Evolutionary conservation across 1,284 basidiomycete genomes (phyloP).

Genomic region (Rhodofomes roseus): DNA sequence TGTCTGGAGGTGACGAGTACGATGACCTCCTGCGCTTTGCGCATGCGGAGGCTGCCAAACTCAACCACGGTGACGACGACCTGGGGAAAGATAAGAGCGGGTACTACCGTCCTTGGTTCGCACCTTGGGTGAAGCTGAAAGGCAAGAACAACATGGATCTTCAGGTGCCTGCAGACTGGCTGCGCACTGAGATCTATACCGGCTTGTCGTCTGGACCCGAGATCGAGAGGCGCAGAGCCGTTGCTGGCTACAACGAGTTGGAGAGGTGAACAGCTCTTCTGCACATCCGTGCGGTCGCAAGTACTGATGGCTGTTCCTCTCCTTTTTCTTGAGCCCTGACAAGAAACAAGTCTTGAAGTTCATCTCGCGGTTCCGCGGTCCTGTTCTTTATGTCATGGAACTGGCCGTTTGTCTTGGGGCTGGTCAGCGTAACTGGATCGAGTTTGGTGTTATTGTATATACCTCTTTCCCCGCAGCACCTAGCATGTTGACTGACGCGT

Average conservation of each 20-base stretch:
- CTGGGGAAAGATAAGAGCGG: constrained; percentile 1
- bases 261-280: neutral
- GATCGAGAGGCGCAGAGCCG: constrained; percentile 1
- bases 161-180: constrained; percentile 7
- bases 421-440: constrained; percentile 11
- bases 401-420: constrained; percentile 7
- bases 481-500: too few species aligned
- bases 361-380: constrained; percentile 12
- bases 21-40: constrained; percentile 7
- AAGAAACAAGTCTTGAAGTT: constrained; percentile 11
- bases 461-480: too few species aligned
- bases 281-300: too few species aligned
- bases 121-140: constrained; percentile 8
- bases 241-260: constrained; percentile 6
- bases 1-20: constrained; percentile 8
- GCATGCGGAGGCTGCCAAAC: constrained; percentile 7
- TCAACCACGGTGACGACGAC: constrained; percentile 1
- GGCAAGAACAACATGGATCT: neutral
- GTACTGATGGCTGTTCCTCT: neutral
- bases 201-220: constrained; percentile 6
- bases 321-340: too few species aligned
- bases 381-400: constrained; percentile 11
- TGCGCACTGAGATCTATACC: constrained; percentile 4
- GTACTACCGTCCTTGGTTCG: constrained; percentile 5
- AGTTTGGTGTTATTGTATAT: constrained; percentile 10